These are phyloP conservation scores for Excoecaria cochinchinensis DNA, from an alignment of 345 rosid species.

Conservation along the genomic window DNA sequence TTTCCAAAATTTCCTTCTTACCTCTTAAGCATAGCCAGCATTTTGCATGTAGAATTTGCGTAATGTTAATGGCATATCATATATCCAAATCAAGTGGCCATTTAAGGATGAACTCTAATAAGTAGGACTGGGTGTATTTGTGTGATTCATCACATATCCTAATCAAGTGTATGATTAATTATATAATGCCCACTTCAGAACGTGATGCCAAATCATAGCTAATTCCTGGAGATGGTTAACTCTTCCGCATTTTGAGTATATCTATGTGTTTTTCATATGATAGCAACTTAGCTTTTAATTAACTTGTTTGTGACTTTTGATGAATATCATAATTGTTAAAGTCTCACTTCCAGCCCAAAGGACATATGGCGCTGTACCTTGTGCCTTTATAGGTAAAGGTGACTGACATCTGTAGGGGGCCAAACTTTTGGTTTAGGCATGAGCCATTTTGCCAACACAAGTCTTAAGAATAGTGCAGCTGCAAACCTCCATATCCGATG, in stretches of 20 bases:
- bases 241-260: background rate
- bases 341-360: background rate
- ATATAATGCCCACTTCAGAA: background rate
- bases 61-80: background rate
- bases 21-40: background rate
- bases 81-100: background rate
- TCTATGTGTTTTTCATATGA: background rate
- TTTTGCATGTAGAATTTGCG: background rate
- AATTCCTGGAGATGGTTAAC: background rate
- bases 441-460: background rate
- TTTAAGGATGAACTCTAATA: background rate
- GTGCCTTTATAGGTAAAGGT: background rate
- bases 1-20: background rate
- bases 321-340: background rate
- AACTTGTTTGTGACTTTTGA: background rate
- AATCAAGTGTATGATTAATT: background rate
- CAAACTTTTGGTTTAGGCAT: background rate
- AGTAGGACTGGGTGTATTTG: background rate
- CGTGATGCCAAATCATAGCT: background rate
- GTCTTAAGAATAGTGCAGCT: background rate
- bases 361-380: too few species aligned
- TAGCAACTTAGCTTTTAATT: background rate
- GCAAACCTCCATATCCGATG: background rate
- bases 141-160: background rate
- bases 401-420: background rate